These are phyloP conservation scores for Spathaspora sp. DNA, from an alignment of 805 yeast species.

Conservation along the genomic window DNA sequence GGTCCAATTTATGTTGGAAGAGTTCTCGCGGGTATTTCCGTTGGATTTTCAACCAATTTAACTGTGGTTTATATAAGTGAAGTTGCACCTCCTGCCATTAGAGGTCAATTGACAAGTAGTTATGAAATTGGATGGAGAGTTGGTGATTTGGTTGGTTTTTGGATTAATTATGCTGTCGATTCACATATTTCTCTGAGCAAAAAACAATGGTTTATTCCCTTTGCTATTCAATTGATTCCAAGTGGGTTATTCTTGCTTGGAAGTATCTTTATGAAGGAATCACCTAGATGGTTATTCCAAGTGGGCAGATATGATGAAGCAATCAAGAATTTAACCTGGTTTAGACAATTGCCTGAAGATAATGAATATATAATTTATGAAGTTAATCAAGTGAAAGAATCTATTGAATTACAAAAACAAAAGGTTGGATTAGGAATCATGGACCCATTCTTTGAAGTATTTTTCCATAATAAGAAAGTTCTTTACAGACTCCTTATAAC, in stretches of 20 bases:
- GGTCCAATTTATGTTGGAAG: slow-evolving; percentile 37
- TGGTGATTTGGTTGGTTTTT: slow-evolving; percentile 37
- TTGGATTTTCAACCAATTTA: slow-evolving; percentile 33
- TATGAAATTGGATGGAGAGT: slow-evolving; percentile 38
- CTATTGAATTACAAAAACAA: slow-evolving; percentile 24
- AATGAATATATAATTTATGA: slow-evolving; percentile 34
- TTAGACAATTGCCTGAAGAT: slow-evolving; percentile 29
- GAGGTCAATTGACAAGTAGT: slow-evolving; percentile 28
- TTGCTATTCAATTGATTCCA: slow-evolving; percentile 37
- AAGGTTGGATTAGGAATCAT: slow-evolving; percentile 29
- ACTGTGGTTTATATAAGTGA: slow-evolving; percentile 35
- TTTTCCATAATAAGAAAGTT: slow-evolving; percentile 21
- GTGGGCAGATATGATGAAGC: slow-evolving; percentile 30
- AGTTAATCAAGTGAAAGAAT: slow-evolving; percentile 32
- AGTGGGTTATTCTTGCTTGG: slow-evolving; percentile 32
- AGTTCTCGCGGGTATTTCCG: slow-evolving; percentile 33
- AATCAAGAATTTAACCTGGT: slow-evolving; percentile 29
- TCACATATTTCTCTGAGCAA: slow-evolving; percentile 19
- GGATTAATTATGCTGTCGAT: slow-evolving; percentile 33
- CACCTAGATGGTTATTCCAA: slow-evolving; percentile 34
- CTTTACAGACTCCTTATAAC: slow-evolving; percentile 29
- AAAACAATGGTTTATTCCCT: slow-evolving; percentile 37
- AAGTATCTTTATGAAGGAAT: slow-evolving; percentile 28
- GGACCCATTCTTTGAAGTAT: slow-evolving; percentile 32
- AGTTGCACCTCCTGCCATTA: slow-evolving; percentile 31